Evolutionary conservation across 345 rosid species (phyloP), one percentile per base, ranked within the genome.

Genomic region (Arabidopsis thaliana): DNA sequence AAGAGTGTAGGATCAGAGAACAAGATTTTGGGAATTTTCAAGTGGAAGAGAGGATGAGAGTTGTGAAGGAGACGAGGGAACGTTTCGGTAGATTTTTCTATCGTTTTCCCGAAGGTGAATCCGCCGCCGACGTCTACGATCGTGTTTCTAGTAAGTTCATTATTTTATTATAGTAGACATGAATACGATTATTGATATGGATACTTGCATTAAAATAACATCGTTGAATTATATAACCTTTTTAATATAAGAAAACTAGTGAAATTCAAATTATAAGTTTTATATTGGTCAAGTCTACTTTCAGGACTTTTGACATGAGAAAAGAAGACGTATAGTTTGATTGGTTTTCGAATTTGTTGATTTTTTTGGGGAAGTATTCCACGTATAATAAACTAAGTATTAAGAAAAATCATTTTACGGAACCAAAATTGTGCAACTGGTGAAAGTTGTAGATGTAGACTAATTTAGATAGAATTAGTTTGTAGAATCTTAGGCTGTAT

Each of bases 1-100:
- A 94, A 67, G 98, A 94, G 83, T 88, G 95, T 48, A 52, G 98
- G 78, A 78, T 94, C 12, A 75, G 98, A 53, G 98, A 94, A 64
- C 98, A 94, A 79, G 98, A 94, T 77, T 94, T 94, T 52, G 98
- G 97, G 45, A 94, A 94, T 37, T 94, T 94, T 61, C 82, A 94
- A 86, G 92, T 90, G 4, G 73, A 76, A 74, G 93, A 91, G 73
- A 82, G 98, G 64, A 94, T 94, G 97, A 83, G 79, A 72, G 72
- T 13, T 63, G 81, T 89, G 3, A 91, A 91, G 79, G 87, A 90
- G 82, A 80, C 91, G 0, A 84, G 97, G 45, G 90, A 88, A 79
- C 80, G 80, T 42, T 94, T 91, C 59, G 98, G 97, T 4, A 64
- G 98, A 77, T 94, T 90, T 79, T 94, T 81, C 78, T 94, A 85